Base-by-base conservation (phyloP, 768 basidiomycete species). In the Hygrophoropsis aurantiaca region DNA sequence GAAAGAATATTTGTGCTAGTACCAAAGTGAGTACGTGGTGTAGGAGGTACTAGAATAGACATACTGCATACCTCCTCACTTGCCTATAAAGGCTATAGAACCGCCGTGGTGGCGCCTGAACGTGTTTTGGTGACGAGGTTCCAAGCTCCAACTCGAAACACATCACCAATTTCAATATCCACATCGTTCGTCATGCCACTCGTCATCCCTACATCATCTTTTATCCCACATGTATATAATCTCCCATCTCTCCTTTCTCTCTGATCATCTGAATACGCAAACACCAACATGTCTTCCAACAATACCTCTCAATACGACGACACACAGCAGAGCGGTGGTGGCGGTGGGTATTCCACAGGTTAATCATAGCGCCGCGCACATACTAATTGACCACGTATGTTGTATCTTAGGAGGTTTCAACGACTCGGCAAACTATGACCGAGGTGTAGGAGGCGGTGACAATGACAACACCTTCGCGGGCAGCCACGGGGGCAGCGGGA, bases 181-280 rank as follows among this genome's bases (percentile, higher is more conserved):
- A 30, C 6, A 13, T 30, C 13, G 27, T 30, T 30, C 27, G 27
- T 30, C 27, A 30, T 30, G 27, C n/a, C 20, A 3, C 20, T 26
- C 40, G 44, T 46, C 44, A 46, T 46, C 21, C 11, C 44, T 46
- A 43, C 44, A 46, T 46, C 44, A 46, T 46, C 44, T 19, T 13
- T 13, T 30, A 43, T 46, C 11, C 4, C 16, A 20, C 15, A 36
- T 27, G 26, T 46, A 46, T 42, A 46, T 42, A 26, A 6, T 13
- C 40, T 18, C n/a, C 9, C 2, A 11, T 4, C 11, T 15, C 4
- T 25, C 13, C 23, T 20, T 10, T 42, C 18, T 23, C 18, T 42
- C 15, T 34, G 16, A 16, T 44, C n/a, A n/a, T n/a, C n/a, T 25
- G 19, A 42, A 11, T 24, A 43, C 44, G 20, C 11, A 42, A 19